A percentile compares a stretch with the other conserved stretches of the same genome.
These are phyloP conservation scores for Solioccasus polychromus DNA, from an alignment of 768 basidiomycete genomes.

Conservation along the genomic window DNA sequence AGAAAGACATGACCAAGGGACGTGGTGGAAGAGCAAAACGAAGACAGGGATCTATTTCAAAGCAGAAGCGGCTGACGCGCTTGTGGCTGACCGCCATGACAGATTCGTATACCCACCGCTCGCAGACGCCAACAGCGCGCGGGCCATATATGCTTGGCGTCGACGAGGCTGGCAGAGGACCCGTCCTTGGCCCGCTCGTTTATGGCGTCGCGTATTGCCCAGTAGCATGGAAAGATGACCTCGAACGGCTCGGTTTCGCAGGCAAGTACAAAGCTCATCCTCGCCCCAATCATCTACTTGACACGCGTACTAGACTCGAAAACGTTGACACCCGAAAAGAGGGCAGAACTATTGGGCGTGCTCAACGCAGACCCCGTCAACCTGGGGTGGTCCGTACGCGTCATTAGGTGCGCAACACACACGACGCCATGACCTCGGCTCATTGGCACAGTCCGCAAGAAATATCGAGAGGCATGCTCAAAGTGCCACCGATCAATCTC, in stretches of 20 bases:
- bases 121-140: constrained; percentile 59
- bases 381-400: constrained; percentile 80
- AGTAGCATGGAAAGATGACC: constrained; percentile 62
- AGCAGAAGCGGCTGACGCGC: constrained; percentile 4
- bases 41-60: constrained; percentile 6
- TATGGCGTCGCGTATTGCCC: constrained; percentile 97
- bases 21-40: constrained; percentile 6
- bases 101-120: constrained; percentile 77
- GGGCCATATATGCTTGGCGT: constrained; percentile 95
- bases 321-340: constrained; percentile 68
- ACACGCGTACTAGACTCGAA: constrained; percentile 78
- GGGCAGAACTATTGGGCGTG: constrained; percentile 61
- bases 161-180: constrained; percentile 97
- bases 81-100: constrained; percentile 17
- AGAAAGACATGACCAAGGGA: no score
- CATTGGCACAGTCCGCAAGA: constrained; percentile 67
- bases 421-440: not conserved
- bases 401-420: constrained; percentile 50
- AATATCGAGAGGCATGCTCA: constrained; percentile 90
- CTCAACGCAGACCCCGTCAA: constrained; percentile 69
- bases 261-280: constrained; percentile 50
- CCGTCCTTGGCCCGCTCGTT: constrained; percentile 92
- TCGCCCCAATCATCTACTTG: not conserved
- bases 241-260: constrained; percentile 86
- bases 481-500: constrained; percentile 77